Evolutionary conservation across 2,329 filamentous ascomycete species (phyloP).

Genomic region (Xylariaceae sp.): DNA sequence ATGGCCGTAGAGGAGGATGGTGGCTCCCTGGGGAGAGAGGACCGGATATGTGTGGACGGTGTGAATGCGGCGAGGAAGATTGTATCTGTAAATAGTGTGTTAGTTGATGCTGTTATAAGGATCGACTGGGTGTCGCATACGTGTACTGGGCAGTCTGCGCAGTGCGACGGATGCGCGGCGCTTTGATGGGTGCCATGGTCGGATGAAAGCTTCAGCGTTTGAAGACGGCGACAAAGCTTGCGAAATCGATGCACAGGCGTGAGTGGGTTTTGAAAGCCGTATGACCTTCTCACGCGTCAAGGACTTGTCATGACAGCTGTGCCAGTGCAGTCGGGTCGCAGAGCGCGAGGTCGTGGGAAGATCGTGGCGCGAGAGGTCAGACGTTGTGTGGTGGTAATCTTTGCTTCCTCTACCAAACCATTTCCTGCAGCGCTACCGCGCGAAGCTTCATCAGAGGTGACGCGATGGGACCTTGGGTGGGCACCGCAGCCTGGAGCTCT

Average conservation of each 20-base stretch:
- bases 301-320: no score
- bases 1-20: constrained; percentile 61
- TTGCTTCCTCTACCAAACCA: no score
- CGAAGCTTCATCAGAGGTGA: no score
- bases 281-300: neutral
- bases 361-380: no score
- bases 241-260: neutral
- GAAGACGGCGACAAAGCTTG: neutral
- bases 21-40: constrained; percentile 61
- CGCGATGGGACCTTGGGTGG: no score
- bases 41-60: constrained; percentile 61
- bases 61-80: constrained; percentile 56
- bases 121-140: constrained; percentile 21
- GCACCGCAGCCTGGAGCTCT: no score
- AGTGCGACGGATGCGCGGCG: constrained; percentile 35
- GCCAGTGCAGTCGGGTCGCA: no score
- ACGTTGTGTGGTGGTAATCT: no score
- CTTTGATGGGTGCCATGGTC: constrained; percentile 27
- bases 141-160: constrained; percentile 37
- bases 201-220: no score
- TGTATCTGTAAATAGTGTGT: constrained; percentile 45
- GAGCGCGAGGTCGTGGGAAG: no score
- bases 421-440: no score
- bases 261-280: neutral
- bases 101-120: no score